Evolutionary conservation across 2,329 filamentous ascomycete species (phyloP).

Genomic region (Elsinoe arachidis): DNA sequence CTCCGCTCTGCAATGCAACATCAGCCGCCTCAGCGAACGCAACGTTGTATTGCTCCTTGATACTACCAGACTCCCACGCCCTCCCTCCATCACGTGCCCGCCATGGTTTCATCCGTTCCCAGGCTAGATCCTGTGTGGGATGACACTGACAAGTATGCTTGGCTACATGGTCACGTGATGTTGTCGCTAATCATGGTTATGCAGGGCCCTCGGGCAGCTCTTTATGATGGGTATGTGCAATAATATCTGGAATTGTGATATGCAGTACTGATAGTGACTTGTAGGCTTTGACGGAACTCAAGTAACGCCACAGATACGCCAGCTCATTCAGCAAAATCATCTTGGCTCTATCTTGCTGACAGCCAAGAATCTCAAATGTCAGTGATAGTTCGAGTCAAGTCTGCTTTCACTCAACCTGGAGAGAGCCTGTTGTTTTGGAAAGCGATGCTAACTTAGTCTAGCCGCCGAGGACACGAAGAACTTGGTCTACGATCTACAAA

Average conservation of each 20-base stretch:
- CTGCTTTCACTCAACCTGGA: neutral
- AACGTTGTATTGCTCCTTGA: conserved; percentile 8
- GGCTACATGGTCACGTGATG: conserved; percentile 18
- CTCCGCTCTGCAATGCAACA: conserved; percentile 13
- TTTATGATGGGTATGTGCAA: conserved; percentile 22
- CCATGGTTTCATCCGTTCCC: conserved; percentile 14
- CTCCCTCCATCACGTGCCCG: neutral
- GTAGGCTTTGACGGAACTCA: conserved; percentile 71
- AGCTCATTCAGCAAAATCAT: conserved; percentile 73
- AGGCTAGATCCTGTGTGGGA: conserved; percentile 53
- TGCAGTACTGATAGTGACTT: conserved; percentile 17
- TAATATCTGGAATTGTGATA: neutral
- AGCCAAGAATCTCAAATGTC: conserved; percentile 79
- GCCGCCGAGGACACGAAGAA: conserved; percentile 83
- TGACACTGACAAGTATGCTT: conserved; percentile 62
- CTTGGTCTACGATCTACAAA: conserved; percentile 84
- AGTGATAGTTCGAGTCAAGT: conserved; percentile 21
- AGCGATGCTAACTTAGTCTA: conserved; percentile 31
- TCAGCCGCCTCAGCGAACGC: conserved; percentile 3
- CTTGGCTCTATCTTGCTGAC: conserved; percentile 80
- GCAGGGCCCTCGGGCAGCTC: conserved; percentile 37
- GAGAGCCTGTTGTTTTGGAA: neutral
- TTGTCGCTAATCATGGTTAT: conserved; percentile 28
- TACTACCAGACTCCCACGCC: neutral
- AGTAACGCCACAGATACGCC: conserved; percentile 73